These are phyloP conservation scores for Fonticula alba DNA, from an alignment of 78 protist species.

Conservation along the genomic window DNA sequence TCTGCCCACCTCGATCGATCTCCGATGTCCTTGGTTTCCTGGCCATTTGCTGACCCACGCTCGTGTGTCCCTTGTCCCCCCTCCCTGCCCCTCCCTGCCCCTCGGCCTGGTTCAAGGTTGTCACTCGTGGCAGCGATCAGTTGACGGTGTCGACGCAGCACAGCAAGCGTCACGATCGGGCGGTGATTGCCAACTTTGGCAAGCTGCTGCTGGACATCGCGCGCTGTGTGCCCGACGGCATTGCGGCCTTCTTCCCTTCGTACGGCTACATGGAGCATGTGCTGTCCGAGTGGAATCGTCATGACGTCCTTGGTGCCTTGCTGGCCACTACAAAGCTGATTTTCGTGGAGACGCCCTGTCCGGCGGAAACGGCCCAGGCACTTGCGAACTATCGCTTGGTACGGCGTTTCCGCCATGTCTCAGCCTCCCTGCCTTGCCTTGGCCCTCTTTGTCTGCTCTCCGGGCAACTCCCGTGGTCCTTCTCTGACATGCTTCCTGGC, in stretches of 20 bases:
- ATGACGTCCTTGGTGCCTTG: no score
- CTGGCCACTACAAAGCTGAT: conserved; percentile 74
- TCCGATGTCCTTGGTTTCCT: no score
- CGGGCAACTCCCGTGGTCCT: no score
- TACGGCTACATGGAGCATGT: conserved; percentile 83
- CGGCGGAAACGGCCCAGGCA: conserved; percentile 78
- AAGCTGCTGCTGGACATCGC: conserved; percentile 41
- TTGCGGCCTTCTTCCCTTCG: conserved; percentile 88
- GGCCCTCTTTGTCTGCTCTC: background rate
- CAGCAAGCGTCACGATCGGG: conserved; percentile 31
- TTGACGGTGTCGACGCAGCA: conserved; percentile 35
- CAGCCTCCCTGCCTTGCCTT: background rate
- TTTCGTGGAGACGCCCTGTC: conserved; percentile 78
- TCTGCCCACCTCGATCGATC: no score
- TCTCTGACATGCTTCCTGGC: no score
- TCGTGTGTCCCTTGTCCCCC: background rate
- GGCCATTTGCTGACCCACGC: no score
- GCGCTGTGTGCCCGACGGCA: conserved; percentile 86
- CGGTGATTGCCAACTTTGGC: conserved; percentile 75
- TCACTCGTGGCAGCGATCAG: conserved; percentile 51
- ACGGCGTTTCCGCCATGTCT: conserved; percentile 9
- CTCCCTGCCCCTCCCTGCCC: background rate
- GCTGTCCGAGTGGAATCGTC: conserved; percentile 53
- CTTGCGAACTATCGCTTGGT: conserved; percentile 69
- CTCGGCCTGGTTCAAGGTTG: background rate